phyloP scores from a whole-genome alignment of 2,329 filamentous ascomycete genomes.

The Fusarium avenaceum region DNA sequence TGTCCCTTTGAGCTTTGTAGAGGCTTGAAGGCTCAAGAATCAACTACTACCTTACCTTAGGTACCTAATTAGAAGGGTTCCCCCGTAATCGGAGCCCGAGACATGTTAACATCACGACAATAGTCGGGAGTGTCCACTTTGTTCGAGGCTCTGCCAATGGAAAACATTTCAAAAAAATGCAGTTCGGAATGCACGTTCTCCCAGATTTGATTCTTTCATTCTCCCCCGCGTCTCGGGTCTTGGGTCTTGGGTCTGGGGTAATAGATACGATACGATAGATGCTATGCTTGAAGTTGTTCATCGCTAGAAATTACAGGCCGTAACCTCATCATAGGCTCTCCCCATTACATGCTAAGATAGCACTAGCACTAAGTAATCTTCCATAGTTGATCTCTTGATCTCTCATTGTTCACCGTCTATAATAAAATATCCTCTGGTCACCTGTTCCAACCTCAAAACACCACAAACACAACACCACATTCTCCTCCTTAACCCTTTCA shows the following conservation, averaged over 20 bases:
- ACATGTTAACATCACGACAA: too few species aligned
- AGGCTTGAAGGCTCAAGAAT: not conserved
- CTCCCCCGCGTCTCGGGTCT: constrained; percentile 13
- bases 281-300: not conserved
- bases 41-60: too few species aligned
- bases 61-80: too few species aligned
- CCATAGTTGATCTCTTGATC: not conserved
- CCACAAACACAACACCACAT: constrained; percentile 5
- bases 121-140: constrained; percentile 28
- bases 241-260: constrained; percentile 37
- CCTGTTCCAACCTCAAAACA: constrained; percentile 25
- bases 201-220: constrained; percentile 23
- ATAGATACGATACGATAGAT: not conserved
- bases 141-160: constrained; percentile 40
- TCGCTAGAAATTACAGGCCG: not conserved
- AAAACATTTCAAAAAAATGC: constrained; percentile 17
- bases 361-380: too few species aligned
- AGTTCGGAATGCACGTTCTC: constrained; percentile 5
- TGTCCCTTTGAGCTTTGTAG: too few species aligned
- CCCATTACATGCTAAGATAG: too few species aligned
- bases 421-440: not conserved
- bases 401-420: constrained; percentile 1
- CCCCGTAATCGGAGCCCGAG: too few species aligned
- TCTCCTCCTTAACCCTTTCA: constrained; percentile 3
- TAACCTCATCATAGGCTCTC: too few species aligned